phyloP scores from a whole-genome alignment of 805 yeast species.

The Nadsonia fulvescens region DNA sequence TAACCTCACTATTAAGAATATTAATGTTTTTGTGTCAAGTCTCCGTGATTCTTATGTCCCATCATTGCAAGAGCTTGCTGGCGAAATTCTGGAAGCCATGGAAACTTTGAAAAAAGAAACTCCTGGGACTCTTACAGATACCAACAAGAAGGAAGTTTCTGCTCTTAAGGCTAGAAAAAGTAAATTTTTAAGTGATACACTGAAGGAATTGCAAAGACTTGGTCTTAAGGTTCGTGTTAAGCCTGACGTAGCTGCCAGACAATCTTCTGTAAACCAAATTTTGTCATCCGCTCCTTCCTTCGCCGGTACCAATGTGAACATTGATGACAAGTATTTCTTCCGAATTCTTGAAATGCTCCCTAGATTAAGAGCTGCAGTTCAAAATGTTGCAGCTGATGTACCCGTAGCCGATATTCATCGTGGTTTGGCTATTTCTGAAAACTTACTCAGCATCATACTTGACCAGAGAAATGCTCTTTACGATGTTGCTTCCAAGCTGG shows the following conservation, averaged over 20 bases:
- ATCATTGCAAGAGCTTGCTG: slow-evolving; percentile 34
- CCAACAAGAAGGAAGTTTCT: slow-evolving; percentile 51
- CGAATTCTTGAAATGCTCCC: slow-evolving; percentile 67
- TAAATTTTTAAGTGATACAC: slow-evolving; percentile 55
- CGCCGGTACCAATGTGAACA: slow-evolving; percentile 22
- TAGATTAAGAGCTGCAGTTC: slow-evolving; percentile 46
- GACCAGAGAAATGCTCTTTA: slow-evolving; percentile 10
- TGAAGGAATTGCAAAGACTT: slow-evolving; percentile 54
- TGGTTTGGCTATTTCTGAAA: slow-evolving; percentile 62
- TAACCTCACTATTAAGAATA: slow-evolving; percentile 31
- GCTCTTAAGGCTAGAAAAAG: slow-evolving; percentile 68
- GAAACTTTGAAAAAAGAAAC: slow-evolving; percentile 56
- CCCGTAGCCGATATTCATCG: slow-evolving; percentile 58
- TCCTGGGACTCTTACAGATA: slow-evolving; percentile 52
- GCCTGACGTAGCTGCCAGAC: slow-evolving; percentile 44
- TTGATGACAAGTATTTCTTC: slow-evolving; percentile 37
- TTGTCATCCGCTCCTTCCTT: slow-evolving; percentile 34
- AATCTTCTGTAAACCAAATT: slow-evolving; percentile 44
- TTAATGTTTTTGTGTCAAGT: slow-evolving; percentile 29
- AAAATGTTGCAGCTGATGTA: slow-evolving; percentile 49
- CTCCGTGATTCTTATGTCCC: slow-evolving; percentile 25
- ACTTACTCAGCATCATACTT: slow-evolving; percentile 41
- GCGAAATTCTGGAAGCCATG: slow-evolving; percentile 36
- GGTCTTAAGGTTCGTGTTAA: slow-evolving; percentile 58
- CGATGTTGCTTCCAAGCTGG: too few relatives aligned